Evolutionary conservation across 257 asterid species (phyloP).

Genomic region (Rhazya stricta): DNA sequence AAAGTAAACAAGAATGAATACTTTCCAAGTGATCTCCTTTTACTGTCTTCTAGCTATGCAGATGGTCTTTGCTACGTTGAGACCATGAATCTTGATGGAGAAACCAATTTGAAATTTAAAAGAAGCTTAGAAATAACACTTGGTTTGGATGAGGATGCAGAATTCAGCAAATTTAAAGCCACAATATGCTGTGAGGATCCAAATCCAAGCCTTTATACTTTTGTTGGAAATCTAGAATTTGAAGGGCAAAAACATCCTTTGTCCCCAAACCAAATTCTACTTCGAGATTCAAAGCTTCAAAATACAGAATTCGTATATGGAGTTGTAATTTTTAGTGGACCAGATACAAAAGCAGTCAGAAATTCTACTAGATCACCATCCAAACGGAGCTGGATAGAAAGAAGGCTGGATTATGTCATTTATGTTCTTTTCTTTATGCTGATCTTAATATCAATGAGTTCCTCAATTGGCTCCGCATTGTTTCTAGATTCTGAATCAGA

Average conservation of each 20-base stretch:
- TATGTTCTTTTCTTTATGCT: slow-evolving; percentile 48
- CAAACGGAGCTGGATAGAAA: slow-evolving; percentile 56
- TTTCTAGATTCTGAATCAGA: slow-evolving; percentile 20
- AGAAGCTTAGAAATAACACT: slow-evolving; percentile 46
- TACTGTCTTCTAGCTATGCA: slow-evolving; percentile 51
- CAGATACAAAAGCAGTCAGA: slow-evolving; percentile 50
- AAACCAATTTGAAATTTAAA: slow-evolving; percentile 51
- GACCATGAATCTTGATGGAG: slow-evolving; percentile 68
- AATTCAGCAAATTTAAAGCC: slow-evolving; percentile 34
- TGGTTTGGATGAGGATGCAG: slow-evolving; percentile 29
- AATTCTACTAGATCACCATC: slow-evolving; percentile 62
- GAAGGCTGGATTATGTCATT: slow-evolving; percentile 49
- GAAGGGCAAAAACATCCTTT: slow-evolving; percentile 27
- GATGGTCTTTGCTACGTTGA: slow-evolving; percentile 64
- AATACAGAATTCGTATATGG: slow-evolving; percentile 53
- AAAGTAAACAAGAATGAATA: slow-evolving; percentile 50
- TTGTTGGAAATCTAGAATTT: slow-evolving; percentile 48
- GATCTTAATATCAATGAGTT: slow-evolving; percentile 35
- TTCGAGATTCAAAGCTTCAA: slow-evolving; percentile 66
- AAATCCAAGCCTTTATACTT: slow-evolving; percentile 58
- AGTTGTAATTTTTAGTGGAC: slow-evolving; percentile 53
- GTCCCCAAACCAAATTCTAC: slow-evolving; percentile 40
- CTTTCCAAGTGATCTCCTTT: slow-evolving; percentile 56
- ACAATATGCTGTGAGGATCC: slow-evolving; percentile 55
- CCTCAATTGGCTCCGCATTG: slow-evolving; percentile 38